Conservation (phyloP, 257 asterid genomes). For the Dorcoceras hygrometricum region DNA sequence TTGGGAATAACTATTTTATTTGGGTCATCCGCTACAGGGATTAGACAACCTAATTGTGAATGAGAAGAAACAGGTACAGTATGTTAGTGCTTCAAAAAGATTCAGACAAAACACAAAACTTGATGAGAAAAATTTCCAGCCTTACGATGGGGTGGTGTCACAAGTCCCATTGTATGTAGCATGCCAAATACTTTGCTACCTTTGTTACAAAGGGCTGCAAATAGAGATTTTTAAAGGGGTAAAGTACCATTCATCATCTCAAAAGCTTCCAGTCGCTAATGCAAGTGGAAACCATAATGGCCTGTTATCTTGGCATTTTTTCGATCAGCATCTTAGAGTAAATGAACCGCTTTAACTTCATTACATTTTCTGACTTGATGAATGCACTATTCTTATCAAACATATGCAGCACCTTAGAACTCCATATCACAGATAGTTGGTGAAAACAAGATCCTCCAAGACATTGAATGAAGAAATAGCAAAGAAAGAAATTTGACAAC, state of each 20-base stretch:
- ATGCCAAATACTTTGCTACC: conserved; percentile 73
- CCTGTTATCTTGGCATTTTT: neutral
- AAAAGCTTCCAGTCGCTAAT: neutral
- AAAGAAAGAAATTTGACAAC: too few relatives aligned
- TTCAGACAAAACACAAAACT: neutral
- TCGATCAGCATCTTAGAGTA: neutral
- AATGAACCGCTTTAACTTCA: too few relatives aligned
- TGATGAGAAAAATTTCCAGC: conserved; percentile 9
- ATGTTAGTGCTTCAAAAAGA: neutral
- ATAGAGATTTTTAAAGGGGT: neutral
- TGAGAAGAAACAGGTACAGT: conserved; percentile 4
- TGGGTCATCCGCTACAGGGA: conserved; percentile 71
- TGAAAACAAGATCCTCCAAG: too few relatives aligned
- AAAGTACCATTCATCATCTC: neutral
- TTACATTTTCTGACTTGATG: too few relatives aligned
- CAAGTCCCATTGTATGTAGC: conserved; percentile 78
- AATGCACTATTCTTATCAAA: too few relatives aligned
- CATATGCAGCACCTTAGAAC: neutral
- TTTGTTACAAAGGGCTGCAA: conserved; percentile 88
- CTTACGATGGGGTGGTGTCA: conserved; percentile 91
- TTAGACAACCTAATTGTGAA: conserved; percentile 59
- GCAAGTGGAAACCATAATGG: neutral
- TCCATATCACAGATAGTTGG: too few relatives aligned
- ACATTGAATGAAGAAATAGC: too few relatives aligned
- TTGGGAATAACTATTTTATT: conserved; percentile 61